A percentile compares a stretch with the other conserved stretches of the same genome.
phyloP scores from a whole-genome alignment of 1,139 yeast species.

The Pichia norvegensis region DNA sequence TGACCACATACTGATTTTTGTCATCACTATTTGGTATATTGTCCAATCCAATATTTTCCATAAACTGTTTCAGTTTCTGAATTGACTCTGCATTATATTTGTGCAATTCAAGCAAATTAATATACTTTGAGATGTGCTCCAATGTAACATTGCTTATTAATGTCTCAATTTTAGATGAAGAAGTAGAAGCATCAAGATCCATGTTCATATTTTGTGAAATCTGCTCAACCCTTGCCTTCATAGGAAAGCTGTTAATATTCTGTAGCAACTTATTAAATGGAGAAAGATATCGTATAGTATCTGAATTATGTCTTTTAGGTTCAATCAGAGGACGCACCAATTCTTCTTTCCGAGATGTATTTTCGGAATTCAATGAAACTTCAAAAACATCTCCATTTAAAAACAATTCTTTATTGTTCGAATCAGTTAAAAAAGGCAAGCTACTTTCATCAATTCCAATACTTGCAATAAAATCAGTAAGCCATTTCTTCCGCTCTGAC shows the following conservation, averaged over 20 bases:
- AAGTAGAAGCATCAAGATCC: not conserved
- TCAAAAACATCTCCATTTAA: slow-evolving; percentile 16
- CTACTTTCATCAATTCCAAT: slow-evolving; percentile 34
- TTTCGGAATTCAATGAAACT: not conserved
- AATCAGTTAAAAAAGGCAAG: slow-evolving; percentile 23
- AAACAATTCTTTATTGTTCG: slow-evolving; percentile 14
- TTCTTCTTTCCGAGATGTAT: not conserved
- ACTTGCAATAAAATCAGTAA: slow-evolving; percentile 39
- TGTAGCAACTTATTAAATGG: slow-evolving; percentile 26
- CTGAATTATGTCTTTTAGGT: slow-evolving; percentile 8
- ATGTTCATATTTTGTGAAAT: not conserved
- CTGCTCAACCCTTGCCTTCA: not conserved
- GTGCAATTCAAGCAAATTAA: slow-evolving; percentile 26
- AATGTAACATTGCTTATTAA: slow-evolving; percentile 15
- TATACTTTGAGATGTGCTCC: slow-evolving; percentile 29
- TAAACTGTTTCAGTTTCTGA: not conserved
- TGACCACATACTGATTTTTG: slow-evolving; percentile 15
- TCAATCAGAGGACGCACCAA: not conserved
- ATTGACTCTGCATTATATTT: not conserved
- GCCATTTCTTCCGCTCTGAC: slow-evolving; percentile 54
- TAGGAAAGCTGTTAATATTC: slow-evolving; percentile 23
- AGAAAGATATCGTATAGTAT: slow-evolving; percentile 16
- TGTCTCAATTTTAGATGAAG: slow-evolving; percentile 8
- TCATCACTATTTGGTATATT: slow-evolving; percentile 7
- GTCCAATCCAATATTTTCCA: slow-evolving; percentile 30